These are phyloP conservation scores for Ambrosia hybrid DNA, from an alignment of 140 eudicot species.

Conservation along the genomic window DNA sequence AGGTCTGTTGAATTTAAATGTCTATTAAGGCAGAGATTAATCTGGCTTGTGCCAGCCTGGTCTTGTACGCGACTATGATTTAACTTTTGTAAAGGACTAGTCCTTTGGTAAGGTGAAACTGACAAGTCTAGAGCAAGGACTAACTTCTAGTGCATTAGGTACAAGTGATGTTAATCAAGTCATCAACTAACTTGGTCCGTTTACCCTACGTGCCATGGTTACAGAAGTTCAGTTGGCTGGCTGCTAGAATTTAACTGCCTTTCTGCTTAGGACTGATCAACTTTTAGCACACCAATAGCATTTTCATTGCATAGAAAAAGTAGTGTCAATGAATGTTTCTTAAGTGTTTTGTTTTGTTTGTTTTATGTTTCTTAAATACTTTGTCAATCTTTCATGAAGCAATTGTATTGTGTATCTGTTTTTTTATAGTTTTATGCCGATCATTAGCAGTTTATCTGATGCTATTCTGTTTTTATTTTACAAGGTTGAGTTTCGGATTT, in stretches of 20 bases:
- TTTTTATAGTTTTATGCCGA: conserved; percentile 8
- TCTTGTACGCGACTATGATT: neutral
- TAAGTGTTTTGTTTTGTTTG: too few species aligned
- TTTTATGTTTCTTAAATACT: neutral
- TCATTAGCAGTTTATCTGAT: conserved; percentile 19
- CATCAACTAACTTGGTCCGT: neutral
- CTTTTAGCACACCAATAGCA: neutral
- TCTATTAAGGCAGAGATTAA: conserved; percentile 9
- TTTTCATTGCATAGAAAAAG: conserved; percentile 2
- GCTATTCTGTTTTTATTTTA: conserved; percentile 15
- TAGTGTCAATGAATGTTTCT: neutral
- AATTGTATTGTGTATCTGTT: too few species aligned
- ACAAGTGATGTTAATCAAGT: conserved; percentile 16
- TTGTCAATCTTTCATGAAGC: conserved; percentile 9
- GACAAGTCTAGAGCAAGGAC: conserved; percentile 15
- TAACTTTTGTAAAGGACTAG: too few species aligned
- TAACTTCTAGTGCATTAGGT: conserved; percentile 26
- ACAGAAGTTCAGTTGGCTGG: conserved; percentile 5
- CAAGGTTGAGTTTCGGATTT: conserved; percentile 23
- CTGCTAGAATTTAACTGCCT: neutral
- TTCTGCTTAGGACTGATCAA: too few species aligned
- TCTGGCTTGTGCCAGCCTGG: conserved; percentile 31
- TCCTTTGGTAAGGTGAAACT: neutral
- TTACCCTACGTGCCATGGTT: neutral
- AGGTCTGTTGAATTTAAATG: too few species aligned